Base-by-base conservation (phyloP, 2,329 filamentous ascomycete species). In the Phyllosticta ampelicida region DNA sequence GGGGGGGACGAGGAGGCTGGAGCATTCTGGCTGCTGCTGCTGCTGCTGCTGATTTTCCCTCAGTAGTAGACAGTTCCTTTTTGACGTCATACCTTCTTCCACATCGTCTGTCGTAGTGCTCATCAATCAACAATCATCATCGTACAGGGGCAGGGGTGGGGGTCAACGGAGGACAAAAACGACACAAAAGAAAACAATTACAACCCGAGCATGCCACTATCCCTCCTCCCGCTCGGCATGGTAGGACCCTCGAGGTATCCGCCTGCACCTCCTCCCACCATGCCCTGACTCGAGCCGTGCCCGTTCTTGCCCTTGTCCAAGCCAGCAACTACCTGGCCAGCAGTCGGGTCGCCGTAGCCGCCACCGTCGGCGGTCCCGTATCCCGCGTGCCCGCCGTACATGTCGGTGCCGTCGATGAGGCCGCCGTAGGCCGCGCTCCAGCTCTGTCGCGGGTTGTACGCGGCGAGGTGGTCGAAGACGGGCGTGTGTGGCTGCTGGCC, bases 121-220 rank as follows among this genome's bases (percentile, higher is more conserved):
- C 36, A n/a, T 44, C 36, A 5, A 18, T 44, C 13, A 44, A 16
- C 16, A 16, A n/a, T 5, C 13, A n/a, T n/a, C 36, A 44, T 44
- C 13, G 36, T 44, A 44, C 36, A 3, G 4, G 4, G 3, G 23
- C 3, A 8, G 23, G 23, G 23, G 23, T 3, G 4, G 23, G 8
- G 4, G 8, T 26, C 23, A 8, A 26, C 8, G 23, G 23, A 8
- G 23, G n/a, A n/a, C n/a, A n/a, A 26, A 3, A 26, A 26, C 23
- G 23, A 26, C 3, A 26, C 23, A 26, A n/a, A n/a, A 44, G 13
- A 16, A n/a, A n/a, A 18, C 36, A 44, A 30, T 30, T 55, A 59
- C 53, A 59, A 11, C 49, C 57, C 57, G 28, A 59, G 54, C 57
- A 59, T 59, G 48, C 57, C 57, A 26, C 57, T 59, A 19, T 59